Percentiles rank a stretch among this genome's conserved stretches.
phyloP scores from a whole-genome alignment of 1,139 yeast species.

The Candida sp. region DNA sequence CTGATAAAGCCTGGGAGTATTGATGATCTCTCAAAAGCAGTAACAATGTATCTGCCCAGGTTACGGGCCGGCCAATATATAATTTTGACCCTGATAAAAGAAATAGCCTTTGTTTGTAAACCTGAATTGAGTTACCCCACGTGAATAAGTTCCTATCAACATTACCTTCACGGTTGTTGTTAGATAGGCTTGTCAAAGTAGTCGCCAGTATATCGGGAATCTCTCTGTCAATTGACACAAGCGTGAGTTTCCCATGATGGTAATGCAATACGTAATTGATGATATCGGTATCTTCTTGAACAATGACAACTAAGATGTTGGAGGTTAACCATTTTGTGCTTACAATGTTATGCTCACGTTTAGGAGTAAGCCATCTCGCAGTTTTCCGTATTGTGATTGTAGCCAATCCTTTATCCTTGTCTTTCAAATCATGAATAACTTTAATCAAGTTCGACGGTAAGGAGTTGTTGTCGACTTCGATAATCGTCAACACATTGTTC shows the following conservation, averaged over 20 bases:
- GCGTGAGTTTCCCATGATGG: not conserved
- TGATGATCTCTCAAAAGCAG: conserved; percentile 45
- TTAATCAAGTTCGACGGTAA: conserved; percentile 26
- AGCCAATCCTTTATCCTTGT: conserved; percentile 37
- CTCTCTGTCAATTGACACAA: not conserved
- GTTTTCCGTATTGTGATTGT: conserved; percentile 39
- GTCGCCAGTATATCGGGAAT: not conserved
- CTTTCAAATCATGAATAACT: conserved; percentile 31
- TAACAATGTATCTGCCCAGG: conserved; percentile 71
- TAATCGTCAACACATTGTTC: conserved; percentile 53
- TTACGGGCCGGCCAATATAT: conserved; percentile 54
- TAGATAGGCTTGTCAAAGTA: not conserved
- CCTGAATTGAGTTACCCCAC: conserved; percentile 15
- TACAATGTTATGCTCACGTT: conserved; percentile 39
- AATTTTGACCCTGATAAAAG: conserved; percentile 15
- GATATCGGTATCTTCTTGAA: conserved; percentile 7
- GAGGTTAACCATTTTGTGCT: conserved; percentile 60
- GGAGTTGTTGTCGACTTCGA: conserved; percentile 43
- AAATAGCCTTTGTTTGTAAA: conserved; percentile 24
- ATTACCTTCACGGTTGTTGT: not conserved
- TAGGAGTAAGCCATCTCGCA: conserved; percentile 40
- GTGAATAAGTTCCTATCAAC: not conserved
- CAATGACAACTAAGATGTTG: conserved; percentile 42
- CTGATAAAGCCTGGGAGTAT: conserved; percentile 53
- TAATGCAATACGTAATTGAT: conserved; percentile 1